phyloP scores from a whole-genome alignment of 2,329 filamentous ascomycete genomes.

The Talaromyces islandicus region DNA sequence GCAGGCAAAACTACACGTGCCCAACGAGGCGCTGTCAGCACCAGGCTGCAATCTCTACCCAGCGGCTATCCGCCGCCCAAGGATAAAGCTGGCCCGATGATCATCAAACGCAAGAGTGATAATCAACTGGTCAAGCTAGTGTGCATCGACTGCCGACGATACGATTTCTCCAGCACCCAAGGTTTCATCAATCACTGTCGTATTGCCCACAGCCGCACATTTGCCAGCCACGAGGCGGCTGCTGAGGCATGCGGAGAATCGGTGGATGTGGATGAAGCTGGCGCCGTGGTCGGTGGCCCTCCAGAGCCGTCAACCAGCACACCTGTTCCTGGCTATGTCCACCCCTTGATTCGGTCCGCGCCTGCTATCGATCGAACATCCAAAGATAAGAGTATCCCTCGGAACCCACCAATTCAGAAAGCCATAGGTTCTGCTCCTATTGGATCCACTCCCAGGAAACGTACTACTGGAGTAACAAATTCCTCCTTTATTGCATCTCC shows the following conservation, averaged over 20 bases:
- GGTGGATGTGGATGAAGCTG: slow-evolving; percentile 62
- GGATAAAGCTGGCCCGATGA: slow-evolving; percentile 74
- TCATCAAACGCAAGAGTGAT: slow-evolving; percentile 76
- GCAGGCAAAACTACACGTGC: slow-evolving; percentile 51
- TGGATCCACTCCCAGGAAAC: not conserved
- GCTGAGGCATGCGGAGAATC: slow-evolving; percentile 80
- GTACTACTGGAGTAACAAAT: not conserved
- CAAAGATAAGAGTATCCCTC: slow-evolving; percentile 11
- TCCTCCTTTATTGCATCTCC: slow-evolving; percentile 49
- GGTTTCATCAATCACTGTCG: slow-evolving; percentile 99
- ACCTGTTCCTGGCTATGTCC: slow-evolving; percentile 48
- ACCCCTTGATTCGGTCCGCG: slow-evolving; percentile 57
- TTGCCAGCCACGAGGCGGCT: slow-evolving; percentile 92
- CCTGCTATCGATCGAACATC: slow-evolving; percentile 33
- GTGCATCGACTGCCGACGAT: slow-evolving; percentile 79
- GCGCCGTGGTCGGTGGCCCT: slow-evolving; percentile 38
- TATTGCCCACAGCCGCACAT: slow-evolving; percentile 87
- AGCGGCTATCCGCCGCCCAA: slow-evolving; percentile 68
- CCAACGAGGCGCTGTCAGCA: slow-evolving; percentile 53
- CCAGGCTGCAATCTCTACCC: slow-evolving; percentile 64
- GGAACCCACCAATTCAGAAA: slow-evolving; percentile 7
- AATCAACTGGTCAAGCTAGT: slow-evolving; percentile 83
- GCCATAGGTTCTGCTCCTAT: not conserved
- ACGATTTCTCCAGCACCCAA: slow-evolving; percentile 92
- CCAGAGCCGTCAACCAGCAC: slow-evolving; percentile 18